Percentiles rank a stretch among this genome's conserved stretches.
phyloP scores from a whole-genome alignment of 495 filamentous ascomycete genomes.

The Durotheca rogersii region DNA sequence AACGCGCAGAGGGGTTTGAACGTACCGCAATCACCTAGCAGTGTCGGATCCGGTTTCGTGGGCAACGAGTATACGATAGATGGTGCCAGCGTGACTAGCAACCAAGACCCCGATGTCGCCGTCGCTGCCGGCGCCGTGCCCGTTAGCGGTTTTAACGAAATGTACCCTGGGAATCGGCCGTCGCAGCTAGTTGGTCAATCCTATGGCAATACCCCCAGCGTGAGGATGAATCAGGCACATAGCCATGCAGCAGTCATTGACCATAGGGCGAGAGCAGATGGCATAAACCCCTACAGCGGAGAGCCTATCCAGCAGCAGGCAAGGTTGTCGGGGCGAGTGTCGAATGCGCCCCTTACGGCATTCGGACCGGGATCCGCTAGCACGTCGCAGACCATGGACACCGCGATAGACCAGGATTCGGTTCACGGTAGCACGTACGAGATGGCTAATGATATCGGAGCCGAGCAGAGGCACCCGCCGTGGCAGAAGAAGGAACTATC shows the following conservation, averaged over 20 bases:
- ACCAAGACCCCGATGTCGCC: slow-evolving; percentile 54
- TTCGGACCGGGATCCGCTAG: slow-evolving; percentile 16
- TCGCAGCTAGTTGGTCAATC: slow-evolving; percentile 31
- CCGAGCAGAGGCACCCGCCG: slow-evolving; percentile 26
- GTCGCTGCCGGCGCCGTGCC: slow-evolving; percentile 56
- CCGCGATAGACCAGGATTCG: slow-evolving; percentile 32
- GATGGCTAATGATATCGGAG: slow-evolving; percentile 21
- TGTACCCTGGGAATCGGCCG: slow-evolving; percentile 14
- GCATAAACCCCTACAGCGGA: slow-evolving; percentile 47
- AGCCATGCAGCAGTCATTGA: slow-evolving; percentile 42
- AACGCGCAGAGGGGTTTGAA: slow-evolving; percentile 70
- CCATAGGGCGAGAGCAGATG: slow-evolving; percentile 44
- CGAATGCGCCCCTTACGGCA: slow-evolving; percentile 12
- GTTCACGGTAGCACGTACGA: slow-evolving; percentile 30
- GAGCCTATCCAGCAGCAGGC: slow-evolving; percentile 33
- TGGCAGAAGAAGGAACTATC: slow-evolving; percentile 7
- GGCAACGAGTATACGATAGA: slow-evolving; percentile 29
- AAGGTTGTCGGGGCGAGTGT: slow-evolving; percentile 1
- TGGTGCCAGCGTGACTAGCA: slow-evolving; percentile 12
- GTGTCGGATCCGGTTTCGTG: slow-evolving; percentile 66
- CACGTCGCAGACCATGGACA: slow-evolving; percentile 14
- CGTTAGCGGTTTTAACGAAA: slow-evolving; percentile 45
- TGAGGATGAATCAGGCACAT: slow-evolving; percentile 37
- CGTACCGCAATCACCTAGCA: slow-evolving; percentile 72
- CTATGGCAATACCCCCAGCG: slow-evolving; percentile 37